Evolutionary conservation across 139 green algal genomes (phyloP).

Genomic region (Micractinium sp.): DNA sequence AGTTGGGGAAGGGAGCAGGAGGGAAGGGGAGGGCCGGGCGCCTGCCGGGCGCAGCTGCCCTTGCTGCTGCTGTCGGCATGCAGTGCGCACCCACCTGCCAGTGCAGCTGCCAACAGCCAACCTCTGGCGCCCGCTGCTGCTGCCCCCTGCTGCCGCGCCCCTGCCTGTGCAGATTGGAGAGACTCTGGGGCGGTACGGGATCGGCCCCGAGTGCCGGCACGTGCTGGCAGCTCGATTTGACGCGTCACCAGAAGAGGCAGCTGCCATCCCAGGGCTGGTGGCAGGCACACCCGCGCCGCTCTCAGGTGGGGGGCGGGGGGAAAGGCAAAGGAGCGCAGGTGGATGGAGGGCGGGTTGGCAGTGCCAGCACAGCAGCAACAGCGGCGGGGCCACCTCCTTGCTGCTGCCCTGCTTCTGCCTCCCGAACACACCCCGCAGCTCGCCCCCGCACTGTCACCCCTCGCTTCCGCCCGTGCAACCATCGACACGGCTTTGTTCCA

Average conservation of each 20-base stretch:
- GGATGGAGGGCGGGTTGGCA: neutral
- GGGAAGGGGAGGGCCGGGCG: no score
- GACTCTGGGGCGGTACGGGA: conserved; percentile 64
- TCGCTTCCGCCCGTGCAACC: neutral
- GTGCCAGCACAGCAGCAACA: neutral
- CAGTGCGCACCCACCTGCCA: neutral
- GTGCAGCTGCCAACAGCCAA: neutral
- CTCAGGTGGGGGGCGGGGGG: neutral
- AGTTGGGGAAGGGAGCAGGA: no score
- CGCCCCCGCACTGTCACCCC: no score
- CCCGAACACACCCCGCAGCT: no score
- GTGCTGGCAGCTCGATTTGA: conserved; percentile 68
- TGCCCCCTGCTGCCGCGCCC: neutral
- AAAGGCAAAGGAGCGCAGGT: neutral
- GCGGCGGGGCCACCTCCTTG: neutral
- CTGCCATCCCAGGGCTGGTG: conserved; percentile 22
- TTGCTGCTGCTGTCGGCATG: no score
- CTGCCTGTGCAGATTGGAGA: conserved; percentile 59
- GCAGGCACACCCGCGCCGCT: conserved; percentile 22
- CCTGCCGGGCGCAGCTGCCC: neutral
- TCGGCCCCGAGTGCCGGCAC: conserved; percentile 46
- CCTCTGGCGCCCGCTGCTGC: neutral
- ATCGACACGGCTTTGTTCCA: neutral
- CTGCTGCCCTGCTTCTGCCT: neutral
- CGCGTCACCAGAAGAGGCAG: conserved; percentile 54